A percentile compares a stretch with the other conserved stretches of the same genome.
Evolutionary conservation across 148 eudicot species (phyloP).

Genomic region (Euryodendron excelsum): DNA sequence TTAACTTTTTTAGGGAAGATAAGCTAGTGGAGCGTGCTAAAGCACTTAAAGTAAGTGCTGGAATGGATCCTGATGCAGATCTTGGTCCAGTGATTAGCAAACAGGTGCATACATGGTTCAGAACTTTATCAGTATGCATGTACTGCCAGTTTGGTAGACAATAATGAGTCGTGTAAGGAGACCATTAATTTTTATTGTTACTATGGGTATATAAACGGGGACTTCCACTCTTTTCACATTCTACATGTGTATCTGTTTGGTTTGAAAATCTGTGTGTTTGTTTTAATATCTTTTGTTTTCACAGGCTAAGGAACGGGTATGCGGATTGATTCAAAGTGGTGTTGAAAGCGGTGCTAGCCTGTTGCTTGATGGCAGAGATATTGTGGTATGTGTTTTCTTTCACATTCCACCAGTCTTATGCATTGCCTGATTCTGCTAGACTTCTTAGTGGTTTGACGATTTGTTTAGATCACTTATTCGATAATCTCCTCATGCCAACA

Average conservation of each 20-base stretch:
- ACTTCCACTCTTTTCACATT: neutral
- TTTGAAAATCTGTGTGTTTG: conserved; percentile 1
- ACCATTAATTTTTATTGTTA: neutral
- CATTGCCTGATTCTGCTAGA: neutral
- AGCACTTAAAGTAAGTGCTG: conserved; percentile 80
- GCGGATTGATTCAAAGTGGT: conserved; percentile 78
- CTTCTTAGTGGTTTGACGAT: neutral
- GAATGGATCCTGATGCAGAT: conserved; percentile 91
- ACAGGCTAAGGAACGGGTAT: conserved; percentile 90
- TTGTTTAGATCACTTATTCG: neutral
- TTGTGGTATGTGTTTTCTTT: conserved; percentile 47
- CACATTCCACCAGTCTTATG: neutral
- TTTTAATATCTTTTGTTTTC: conserved; percentile 4
- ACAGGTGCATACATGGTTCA: conserved; percentile 48
- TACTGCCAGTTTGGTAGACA: neutral
- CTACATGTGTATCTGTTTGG: neutral
- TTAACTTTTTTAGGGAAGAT: conserved; percentile 60
- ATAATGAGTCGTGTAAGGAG: neutral
- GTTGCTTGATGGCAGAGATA: conserved; percentile 82
- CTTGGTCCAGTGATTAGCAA: conserved; percentile 98
- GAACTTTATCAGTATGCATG: neutral
- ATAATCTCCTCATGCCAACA: neutral
- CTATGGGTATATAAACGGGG: neutral
- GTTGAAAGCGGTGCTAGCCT: conserved; percentile 82
- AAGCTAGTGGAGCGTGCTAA: conserved; percentile 83